Evolutionary conservation across 2,329 filamentous ascomycete species (phyloP), one percentile per base, ranked within the genome.

Genomic region (Sporothrix euskadiensis): DNA sequence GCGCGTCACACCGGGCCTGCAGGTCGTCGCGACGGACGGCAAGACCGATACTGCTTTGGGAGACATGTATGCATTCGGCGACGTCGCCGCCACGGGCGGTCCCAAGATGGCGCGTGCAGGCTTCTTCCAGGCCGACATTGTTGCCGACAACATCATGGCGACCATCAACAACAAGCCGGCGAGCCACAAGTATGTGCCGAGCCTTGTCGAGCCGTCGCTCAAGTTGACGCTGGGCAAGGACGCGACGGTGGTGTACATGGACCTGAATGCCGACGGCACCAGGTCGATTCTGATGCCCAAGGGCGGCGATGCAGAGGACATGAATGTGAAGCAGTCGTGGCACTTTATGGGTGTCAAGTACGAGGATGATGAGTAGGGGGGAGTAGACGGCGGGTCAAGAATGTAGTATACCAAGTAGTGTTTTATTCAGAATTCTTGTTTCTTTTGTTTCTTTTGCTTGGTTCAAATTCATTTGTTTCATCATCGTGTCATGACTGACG

Each of bases 21-120:
- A 91, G 75, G 81, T 92, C 16, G 77, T 80, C 1, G 1, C 59
- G 35, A 26, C n/a, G 2, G 8, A 52, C 22, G 47, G 10, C 35
- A 39, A 44, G 39, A 7, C 14, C 0, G 65, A 14, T 8, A 5
- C 16, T 4, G 73, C 75, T 0, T 81, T 85, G 9, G 82, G 84
- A 1, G 85, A 88, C 74, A 82, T 91, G 1, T 92, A 89, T 76
- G 87, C 86, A 0, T 85, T 88, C n/a, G 90, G 90, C 22, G 90
- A 92, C 75, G 87, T 92, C 4, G 85, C 88, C 4, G 86, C 87
- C 35, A 85, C 84, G 0, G 83, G 83, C 0, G 82, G 82, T 0
- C 80, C 81, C 49, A 85, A 85, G 6, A 90, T 89, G 77, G 87
- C 85, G 0, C 83, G 88, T 10, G 84, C 88, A 1, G 72, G 41